Conservation (phyloP, 257 asterid species). For the Penstemon davidsonii region DNA sequence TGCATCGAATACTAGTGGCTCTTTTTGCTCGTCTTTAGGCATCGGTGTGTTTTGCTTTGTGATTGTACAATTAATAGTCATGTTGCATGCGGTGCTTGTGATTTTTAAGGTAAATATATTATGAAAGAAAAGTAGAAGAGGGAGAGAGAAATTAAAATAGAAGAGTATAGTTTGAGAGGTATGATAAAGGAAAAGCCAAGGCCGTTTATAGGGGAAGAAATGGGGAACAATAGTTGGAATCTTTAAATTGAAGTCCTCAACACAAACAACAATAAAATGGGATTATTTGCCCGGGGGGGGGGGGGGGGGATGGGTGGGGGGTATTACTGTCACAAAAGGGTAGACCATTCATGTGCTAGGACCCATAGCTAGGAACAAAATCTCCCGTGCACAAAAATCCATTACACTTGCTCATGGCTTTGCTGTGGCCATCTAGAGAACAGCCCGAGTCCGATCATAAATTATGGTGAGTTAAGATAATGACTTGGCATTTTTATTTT, state of each 20-base stretch:
- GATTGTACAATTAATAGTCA: conserved; percentile 54
- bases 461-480: no score
- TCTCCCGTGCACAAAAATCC: conserved; percentile 5
- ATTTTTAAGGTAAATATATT: background rate
- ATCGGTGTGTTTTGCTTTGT: conserved; percentile 30
- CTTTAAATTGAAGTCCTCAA: conserved; percentile 32
- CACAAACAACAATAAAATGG: conserved; percentile 25
- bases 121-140: background rate
- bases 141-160: background rate
- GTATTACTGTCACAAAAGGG: conserved; percentile 2
- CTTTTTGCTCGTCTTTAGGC: conserved; percentile 24
- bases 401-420: background rate
- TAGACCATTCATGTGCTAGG: conserved; percentile 27
- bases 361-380: conserved; percentile 19
- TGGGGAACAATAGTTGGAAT: conserved; percentile 36
- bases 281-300: conserved; percentile 21
- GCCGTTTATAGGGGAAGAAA: conserved; percentile 21
- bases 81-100: conserved; percentile 30
- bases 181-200: conserved; percentile 37
- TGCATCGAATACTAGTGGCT: conserved; percentile 43
- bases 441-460: background rate
- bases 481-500: no score
- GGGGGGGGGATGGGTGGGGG: background rate
- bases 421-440: conserved; percentile 6
- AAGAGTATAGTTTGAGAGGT: background rate